A percentile compares a stretch with the other conserved stretches of the same genome.
Evolutionary conservation across 768 basidiomycete species (phyloP).

Genomic region (Tricholoma saponaceum): DNA sequence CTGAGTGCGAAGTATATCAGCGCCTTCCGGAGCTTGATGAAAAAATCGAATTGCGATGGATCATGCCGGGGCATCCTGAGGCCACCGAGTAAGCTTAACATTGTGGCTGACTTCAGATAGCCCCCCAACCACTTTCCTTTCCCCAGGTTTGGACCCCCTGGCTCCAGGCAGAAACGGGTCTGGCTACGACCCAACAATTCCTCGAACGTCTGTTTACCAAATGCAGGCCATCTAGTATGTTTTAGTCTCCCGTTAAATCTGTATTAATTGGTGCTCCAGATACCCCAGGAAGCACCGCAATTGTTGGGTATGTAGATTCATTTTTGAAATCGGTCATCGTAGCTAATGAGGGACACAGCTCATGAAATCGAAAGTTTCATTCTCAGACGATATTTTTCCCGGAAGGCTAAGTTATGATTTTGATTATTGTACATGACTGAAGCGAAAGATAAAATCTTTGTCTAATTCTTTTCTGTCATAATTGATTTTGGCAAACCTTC

Average conservation of each 20-base stretch:
- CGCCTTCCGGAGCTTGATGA: slow-evolving; percentile 42
- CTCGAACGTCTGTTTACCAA: slow-evolving; percentile 34
- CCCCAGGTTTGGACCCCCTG: slow-evolving; percentile 28
- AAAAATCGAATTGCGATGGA: slow-evolving; percentile 48
- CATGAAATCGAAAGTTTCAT: slow-evolving; percentile 10
- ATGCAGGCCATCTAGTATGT: slow-evolving; percentile 43
- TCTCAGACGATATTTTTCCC: slow-evolving; percentile 4
- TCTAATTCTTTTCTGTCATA: too few relatives aligned
- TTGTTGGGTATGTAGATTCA: slow-evolving; percentile 21
- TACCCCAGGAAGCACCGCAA: slow-evolving; percentile 38
- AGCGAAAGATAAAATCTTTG: too few relatives aligned
- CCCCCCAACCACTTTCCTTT: background rate
- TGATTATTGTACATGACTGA: too few relatives aligned
- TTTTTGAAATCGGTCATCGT: background rate
- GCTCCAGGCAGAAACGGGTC: slow-evolving; percentile 31
- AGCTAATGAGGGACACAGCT: slow-evolving; percentile 2
- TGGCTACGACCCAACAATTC: slow-evolving; percentile 41
- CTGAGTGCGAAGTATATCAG: slow-evolving; percentile 38
- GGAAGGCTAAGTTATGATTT: slow-evolving; percentile 5
- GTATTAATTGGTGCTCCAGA: slow-evolving; percentile 18
- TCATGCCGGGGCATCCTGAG: slow-evolving; percentile 44
- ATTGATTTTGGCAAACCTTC: too few relatives aligned
- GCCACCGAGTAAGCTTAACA: slow-evolving; percentile 27
- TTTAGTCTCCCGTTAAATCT: background rate
- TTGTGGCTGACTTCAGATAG: background rate